Evolutionary conservation across 176 grass and related monocot genomes (phyloP), one percentile per base, ranked within the genome.

Genomic region (Saccharum spontaneum): DNA sequence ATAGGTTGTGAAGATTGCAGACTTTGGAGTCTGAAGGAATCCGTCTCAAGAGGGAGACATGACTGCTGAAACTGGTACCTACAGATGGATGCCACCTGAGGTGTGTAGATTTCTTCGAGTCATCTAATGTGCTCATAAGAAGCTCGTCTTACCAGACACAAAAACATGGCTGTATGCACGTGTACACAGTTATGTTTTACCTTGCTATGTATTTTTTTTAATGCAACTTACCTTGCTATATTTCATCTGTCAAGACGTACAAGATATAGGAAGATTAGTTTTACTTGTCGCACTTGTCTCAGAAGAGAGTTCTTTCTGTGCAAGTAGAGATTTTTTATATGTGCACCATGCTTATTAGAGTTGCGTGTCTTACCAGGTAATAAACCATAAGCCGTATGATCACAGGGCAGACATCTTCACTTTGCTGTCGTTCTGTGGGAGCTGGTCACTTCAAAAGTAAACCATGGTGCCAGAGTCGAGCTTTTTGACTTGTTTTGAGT

Each of bases 41-140:
- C 81, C 69, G 77, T 85, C 86, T 84, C 78, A 92, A 86, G 67
- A 84, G 33, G 97, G 91, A 86, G 87, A 94, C 6, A 98, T 98
- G 97, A 98, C 97, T 84, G 93, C 91, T 64, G 97, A 98, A 92
- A 98, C 97, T 76, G 97, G 97, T 63, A 98, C 97, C 26, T 98
- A 98, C 68, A 89, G 97, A 70, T 98, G 97, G 97, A 98, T 98
- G 97, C 93, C 93, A 22, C 97, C 97, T 89, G 97, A 98, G 97
- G 97, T 98, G 57, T 46, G 80, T 83, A 74, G 38, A 61, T 73
- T 57, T 48, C 24, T 69, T 87, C 67, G 39, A 41, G 26, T 48
- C 24, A 26, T 87, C 74, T 54, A 41, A 26, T 55, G 68, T 67
- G 17, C 18, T 46, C 18, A 44, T 76, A 45, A 17, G 33, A 59